A percentile compares a stretch with the other conserved stretches of the same genome.
phyloP scores from a whole-genome alignment of 2,329 filamentous ascomycete genomes.

The Colletotrichum liriopes region DNA sequence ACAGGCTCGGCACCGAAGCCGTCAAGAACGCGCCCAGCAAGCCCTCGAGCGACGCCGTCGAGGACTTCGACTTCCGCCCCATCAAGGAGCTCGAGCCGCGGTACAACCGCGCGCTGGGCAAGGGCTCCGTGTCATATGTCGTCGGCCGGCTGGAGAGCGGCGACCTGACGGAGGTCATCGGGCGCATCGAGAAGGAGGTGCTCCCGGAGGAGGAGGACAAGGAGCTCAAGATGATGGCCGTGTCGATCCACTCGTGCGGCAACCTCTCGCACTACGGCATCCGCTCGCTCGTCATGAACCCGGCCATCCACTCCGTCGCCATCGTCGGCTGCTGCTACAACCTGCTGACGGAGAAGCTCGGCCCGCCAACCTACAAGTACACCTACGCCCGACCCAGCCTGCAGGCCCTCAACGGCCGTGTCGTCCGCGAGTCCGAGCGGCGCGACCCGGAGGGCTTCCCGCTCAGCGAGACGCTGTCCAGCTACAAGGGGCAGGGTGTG shows the following conservation, averaged over 20 bases:
- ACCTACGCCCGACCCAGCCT: slow-evolving; percentile 80
- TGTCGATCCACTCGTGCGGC: slow-evolving; percentile 97
- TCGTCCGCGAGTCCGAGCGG: slow-evolving; percentile 77
- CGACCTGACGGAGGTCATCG: slow-evolving; percentile 78
- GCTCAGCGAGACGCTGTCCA: slow-evolving; percentile 82
- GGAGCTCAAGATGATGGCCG: slow-evolving; percentile 79
- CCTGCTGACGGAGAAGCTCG: slow-evolving; percentile 89
- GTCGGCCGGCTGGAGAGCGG: slow-evolving; percentile 82
- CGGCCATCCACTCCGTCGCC: slow-evolving; percentile 88
- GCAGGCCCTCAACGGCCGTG: slow-evolving; percentile 77
- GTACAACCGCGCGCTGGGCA: slow-evolving; percentile 72
- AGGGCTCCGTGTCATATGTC: slow-evolving; percentile 83
- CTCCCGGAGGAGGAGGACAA: slow-evolving; percentile 47
- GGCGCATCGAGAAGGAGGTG: slow-evolving; percentile 68
- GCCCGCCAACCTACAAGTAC: slow-evolving; percentile 88
- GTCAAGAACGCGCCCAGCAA: slow-evolving; percentile 48
- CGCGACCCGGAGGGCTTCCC: slow-evolving; percentile 94
- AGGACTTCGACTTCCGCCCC: slow-evolving; percentile 62
- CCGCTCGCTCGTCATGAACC: slow-evolving; percentile 87
- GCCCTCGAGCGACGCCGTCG: slow-evolving; percentile 25
- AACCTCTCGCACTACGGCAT: slow-evolving; percentile 97
- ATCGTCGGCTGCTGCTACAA: slow-evolving; percentile 99
- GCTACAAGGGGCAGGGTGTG: slow-evolving; percentile 74
- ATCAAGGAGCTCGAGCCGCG: slow-evolving; percentile 64
- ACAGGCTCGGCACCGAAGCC: slow-evolving; percentile 59